phyloP scores from a whole-genome alignment of 2,329 filamentous ascomycete genomes.

The Lasiodiplodia sp. region DNA sequence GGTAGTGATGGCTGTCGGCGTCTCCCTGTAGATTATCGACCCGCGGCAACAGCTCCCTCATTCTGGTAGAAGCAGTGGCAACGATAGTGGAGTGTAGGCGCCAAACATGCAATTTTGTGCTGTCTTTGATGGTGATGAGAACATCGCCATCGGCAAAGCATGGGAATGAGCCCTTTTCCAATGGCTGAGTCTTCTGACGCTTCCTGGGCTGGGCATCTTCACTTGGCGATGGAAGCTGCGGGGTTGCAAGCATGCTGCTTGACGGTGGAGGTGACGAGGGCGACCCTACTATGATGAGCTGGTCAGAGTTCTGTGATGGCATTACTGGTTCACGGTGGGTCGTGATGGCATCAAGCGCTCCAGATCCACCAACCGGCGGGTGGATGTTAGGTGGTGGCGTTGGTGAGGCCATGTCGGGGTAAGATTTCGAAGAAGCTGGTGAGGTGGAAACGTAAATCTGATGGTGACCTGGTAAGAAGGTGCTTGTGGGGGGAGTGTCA shows the following conservation, averaged over 20 bases:
- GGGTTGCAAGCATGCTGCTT: neutral
- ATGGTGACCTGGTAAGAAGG: no score
- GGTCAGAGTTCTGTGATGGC: neutral
- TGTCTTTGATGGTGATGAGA: constrained; percentile 29
- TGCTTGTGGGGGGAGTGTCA: no score
- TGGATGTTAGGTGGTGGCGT: no score
- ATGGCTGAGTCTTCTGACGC: neutral
- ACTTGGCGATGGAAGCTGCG: neutral
- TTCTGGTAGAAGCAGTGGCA: neutral
- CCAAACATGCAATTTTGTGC: constrained; percentile 2
- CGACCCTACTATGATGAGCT: neutral
- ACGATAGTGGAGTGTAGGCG: constrained; percentile 34
- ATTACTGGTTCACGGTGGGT: neutral
- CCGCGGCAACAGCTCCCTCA: neutral
- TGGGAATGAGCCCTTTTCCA: constrained; percentile 29
- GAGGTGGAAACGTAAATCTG: no score
- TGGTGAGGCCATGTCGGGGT: no score
- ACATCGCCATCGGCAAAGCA: constrained; percentile 34
- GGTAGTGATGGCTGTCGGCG: neutral
- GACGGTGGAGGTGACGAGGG: no score
- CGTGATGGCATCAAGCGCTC: neutral
- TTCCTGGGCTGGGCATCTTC: neutral
- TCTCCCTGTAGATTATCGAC: neutral
- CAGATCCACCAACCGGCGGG: no score
- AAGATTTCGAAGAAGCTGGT: no score